Base-by-base conservation (phyloP, 768 basidiomycete genomes). In the Rhizopogon vinicolor region DNA sequence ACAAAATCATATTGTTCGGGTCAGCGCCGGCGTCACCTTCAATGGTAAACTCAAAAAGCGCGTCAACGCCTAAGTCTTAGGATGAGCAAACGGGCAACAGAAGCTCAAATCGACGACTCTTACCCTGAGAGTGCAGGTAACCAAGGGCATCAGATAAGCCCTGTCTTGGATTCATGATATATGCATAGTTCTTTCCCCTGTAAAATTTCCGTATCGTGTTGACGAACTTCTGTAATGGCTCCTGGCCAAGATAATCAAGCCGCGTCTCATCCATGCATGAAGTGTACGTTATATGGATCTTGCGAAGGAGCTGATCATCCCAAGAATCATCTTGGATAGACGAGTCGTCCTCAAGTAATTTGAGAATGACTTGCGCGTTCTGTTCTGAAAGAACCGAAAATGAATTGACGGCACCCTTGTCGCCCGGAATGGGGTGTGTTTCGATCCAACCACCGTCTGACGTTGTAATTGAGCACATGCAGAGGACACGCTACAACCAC, bases 1-100 rank as follows among this genome's bases (percentile, higher is more conserved):
- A 93, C 13, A 93, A 75, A 0, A 80, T 79, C 85, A 96, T 93
- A 49, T 78, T 75, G 63, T 94, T 91, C 0, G 95, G 92, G 63
- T 97, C 92, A 5, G 83, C 77, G 7, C 87, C 92, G 22, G 84
- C 81, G 67, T 98, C 95, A 31, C 95, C 94, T 56, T 96, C 93
- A 55, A 95, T 79, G n/a, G 75, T 76, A 60, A 93, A 88, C n/a
- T 78, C 74, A 63, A 98, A 91, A 12, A 98, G 70, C 2, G 83
- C 87, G 18, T 81, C 80, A 56, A 96, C 80, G 43, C 86, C 93
- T 95, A 59, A 41, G 35, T 43, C 19, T 44, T 1, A 53, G 13
- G 5, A 53, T 60, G 35, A 58, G n/a, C 19, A 7, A 37, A 46
- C 18, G 40, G 5, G 42, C 7, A 49, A 52, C 12, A 49, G 33